phyloP scores from a whole-genome alignment of 1,284 basidiomycete species.

The Volvariella volvacea region DNA sequence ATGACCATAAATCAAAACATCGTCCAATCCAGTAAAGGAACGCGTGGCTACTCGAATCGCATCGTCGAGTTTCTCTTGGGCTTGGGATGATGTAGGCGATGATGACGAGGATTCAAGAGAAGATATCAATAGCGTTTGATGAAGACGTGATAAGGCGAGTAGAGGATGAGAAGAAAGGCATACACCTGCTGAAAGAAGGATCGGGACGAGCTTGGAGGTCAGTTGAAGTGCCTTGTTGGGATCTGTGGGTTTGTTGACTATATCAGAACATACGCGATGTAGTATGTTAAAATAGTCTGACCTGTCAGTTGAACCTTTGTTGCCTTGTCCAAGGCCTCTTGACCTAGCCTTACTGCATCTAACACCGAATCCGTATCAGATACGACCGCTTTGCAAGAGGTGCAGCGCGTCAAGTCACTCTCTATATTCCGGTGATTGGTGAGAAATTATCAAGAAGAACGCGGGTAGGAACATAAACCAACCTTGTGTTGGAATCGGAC shows the following conservation, averaged over 20 bases:
- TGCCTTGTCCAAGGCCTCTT: conserved; percentile 68
- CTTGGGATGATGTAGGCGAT: conserved; percentile 24
- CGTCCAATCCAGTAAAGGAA: conserved; percentile 48
- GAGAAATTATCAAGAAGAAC: neutral
- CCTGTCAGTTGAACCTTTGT: conserved; percentile 50
- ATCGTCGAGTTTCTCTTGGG: conserved; percentile 56
- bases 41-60: conserved; percentile 52
- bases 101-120: conserved; percentile 28
- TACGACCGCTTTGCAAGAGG: conserved; percentile 47
- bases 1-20: conserved; percentile 62
- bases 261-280: neutral
- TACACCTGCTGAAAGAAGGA: conserved; percentile 48
- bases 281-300: conserved; percentile 17
- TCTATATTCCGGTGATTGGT: conserved; percentile 27
- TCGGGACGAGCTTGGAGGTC: conserved; percentile 60
- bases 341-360: conserved; percentile 56
- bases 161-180: conserved; percentile 68
- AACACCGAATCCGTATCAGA: conserved; percentile 45
- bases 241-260: conserved; percentile 31
- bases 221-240: conserved; percentile 48
- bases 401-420: conserved; percentile 42
- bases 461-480: conserved; percentile 7
- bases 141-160: conserved; percentile 65
- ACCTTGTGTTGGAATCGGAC: conserved; percentile 55
- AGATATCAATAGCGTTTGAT: conserved; percentile 58